Evolutionary conservation across 192 early-diverging fungal species (phyloP), one percentile per base, ranked within the genome.

Genomic region (Obelidium mucronatum): DNA sequence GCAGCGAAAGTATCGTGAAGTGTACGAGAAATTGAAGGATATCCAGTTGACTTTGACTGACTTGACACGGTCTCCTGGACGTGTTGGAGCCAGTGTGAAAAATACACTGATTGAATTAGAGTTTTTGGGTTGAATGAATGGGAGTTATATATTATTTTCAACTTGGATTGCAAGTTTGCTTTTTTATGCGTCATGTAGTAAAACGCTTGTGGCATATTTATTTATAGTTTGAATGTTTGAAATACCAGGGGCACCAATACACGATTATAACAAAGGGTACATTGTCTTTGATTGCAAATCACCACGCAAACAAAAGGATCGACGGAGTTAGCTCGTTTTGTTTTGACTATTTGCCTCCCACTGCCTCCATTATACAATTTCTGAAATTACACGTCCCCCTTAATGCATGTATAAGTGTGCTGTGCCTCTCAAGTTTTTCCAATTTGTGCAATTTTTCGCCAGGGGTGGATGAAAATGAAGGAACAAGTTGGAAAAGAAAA

Each of bases 71-170:
- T 65, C 79, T 19, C 61, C 81, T 4, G 84, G 84, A 34, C 28
- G 69, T 8, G 80, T 85, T 40, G 84, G 84, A 22, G 67, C 67
- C 3, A 58, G 63, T n/a, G 80, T 83, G 6, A 55, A 78, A 53
- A 80, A 85, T 3, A 76, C 81, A 48, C 44, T 85, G 54, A 60
- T 69, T 31, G 84, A 85, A 22, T 56, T 85, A 54, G 40, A 28
- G 19, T 73, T 63, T 60, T 63, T 73, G 26, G 71, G 48, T n/a
- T n/a, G n/a, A n/a, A n/a, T n/a, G n/a, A n/a, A 6, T 39, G 24
- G 61, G 24, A 15, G 24, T 17, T 11, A 17, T 6, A 13, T 22
- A 26, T 22, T 37, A 35, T 30, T 15, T 19, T 30, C 11, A 64
- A 34, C 11, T 34, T 64, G 61, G 34, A 24, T 26, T 35, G 11